Base-by-base conservation (phyloP, 2,329 filamentous ascomycete species). In the Calonectria hawksworthii region DNA sequence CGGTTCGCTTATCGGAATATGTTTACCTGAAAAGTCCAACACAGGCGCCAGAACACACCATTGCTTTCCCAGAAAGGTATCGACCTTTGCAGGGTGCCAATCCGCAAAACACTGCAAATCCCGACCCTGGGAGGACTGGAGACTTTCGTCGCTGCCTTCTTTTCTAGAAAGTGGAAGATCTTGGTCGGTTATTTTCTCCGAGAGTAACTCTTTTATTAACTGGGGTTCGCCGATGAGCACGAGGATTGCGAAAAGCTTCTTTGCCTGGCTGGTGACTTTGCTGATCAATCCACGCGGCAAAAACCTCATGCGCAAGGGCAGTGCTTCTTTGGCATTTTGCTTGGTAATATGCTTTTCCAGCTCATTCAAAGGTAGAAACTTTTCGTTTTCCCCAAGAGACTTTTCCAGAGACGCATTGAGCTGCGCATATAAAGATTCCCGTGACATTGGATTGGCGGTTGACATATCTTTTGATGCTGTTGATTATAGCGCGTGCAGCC, bases 21-120 rank as follows among this genome's bases (percentile, higher is more conserved):
- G 72, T 4, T 34, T 8, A 2, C 76, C 70, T 8, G 34, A 21
- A 5, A 18, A 6, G 1, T 56, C 41, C n/a, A 78, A 59, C 3
- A 78, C 52, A 4, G 77, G 77, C 1, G 76, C 61, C 21, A 73
- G 76, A 9, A 78, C 76, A 0, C 70, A n/a, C 77, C 77, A 78
- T 21, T 78, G 77, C 5, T 38, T 66, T 0, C 38, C 52, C 3
- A 78, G 61, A 67, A 78, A 78, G 3, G 34, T 44, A 26, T 32
- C 34, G 16, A 78, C 54, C 18, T 34, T 61, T 1, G 26, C 52
- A 26, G 68, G 47, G 6, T 68, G 23, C 70, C 74, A 78, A 2
- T 13, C 61, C 26, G 70, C 73, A 1, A 70, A 78, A 0, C 10
- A 7, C 2, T 73, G 76, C 1, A 5, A 21, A 10, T 70, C 74